phyloP scores from a whole-genome alignment of 2,329 filamentous ascomycete genomes.

The Madurella mycetomatis region DNA sequence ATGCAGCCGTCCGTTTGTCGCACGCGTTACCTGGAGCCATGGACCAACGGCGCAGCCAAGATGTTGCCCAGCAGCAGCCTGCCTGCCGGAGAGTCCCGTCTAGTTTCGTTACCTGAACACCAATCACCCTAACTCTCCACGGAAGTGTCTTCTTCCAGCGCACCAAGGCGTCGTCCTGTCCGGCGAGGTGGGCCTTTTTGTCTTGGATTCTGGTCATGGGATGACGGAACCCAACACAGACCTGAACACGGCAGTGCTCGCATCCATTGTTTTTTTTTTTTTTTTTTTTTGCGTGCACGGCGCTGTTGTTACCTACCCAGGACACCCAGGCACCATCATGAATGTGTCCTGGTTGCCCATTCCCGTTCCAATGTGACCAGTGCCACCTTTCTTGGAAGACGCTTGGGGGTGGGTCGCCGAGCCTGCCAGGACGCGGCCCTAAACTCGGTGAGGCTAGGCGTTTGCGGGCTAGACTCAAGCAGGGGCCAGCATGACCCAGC shows the following conservation, averaged over 20 bases:
- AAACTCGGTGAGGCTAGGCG: background rate
- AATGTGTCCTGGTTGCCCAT: background rate
- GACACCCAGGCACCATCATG: background rate
- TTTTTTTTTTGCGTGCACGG: too few species aligned
- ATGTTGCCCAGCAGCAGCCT: background rate
- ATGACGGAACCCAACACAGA: background rate
- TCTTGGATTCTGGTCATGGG: background rate
- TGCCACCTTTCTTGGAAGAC: constrained; percentile 16
- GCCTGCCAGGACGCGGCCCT: constrained; percentile 14
- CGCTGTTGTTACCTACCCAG: background rate
- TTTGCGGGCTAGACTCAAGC: background rate
- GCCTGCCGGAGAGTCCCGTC: background rate
- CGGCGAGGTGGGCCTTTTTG: background rate
- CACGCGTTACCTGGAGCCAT: background rate
- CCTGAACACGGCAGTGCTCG: background rate
- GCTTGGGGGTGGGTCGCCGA: constrained; percentile 12
- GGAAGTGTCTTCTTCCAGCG: too few species aligned
- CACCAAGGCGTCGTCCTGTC: too few species aligned
- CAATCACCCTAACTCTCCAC: too few species aligned
- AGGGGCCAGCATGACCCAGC: constrained; percentile 4
- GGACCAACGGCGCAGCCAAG: background rate
- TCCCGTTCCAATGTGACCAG: constrained; percentile 15
- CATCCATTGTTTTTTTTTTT: too few species aligned
- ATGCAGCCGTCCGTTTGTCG: background rate
- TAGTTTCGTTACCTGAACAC: background rate